Base-by-base conservation (phyloP, 768 basidiomycete genomes). In the Amanita fuliginea region DNA sequence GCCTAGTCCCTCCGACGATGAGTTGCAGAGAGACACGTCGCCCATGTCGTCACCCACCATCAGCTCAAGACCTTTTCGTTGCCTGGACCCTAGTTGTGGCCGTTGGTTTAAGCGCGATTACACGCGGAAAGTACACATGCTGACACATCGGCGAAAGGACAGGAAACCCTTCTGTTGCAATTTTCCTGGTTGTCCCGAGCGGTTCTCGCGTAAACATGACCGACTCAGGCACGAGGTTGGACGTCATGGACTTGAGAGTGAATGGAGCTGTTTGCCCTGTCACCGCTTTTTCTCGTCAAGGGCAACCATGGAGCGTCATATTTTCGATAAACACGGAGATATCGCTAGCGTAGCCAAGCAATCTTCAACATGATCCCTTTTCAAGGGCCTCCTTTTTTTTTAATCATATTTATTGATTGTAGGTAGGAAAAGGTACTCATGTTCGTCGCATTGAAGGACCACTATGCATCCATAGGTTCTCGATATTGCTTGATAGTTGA, bases 41-140 rank as follows among this genome's bases (percentile, higher is more conserved):
- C 32, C 33, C 3, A 21, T 26, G 19, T 33, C 33, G 9, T 50
- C 49, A 8, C 42, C 42, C 11, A 22, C 7, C 13, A 6, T 14
- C 11, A 11, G 39, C 16, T n/a, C 40, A 18, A 18, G 49, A 14
- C 51, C 51, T 9, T 51, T 39, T 34, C 51, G 39, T 26, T 51
- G 51, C 51, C 19, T 51, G n/a, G 45, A 45, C n/a, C 51, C 51
- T 14, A 33, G 8, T 18, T 51, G 51, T 16, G 51, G 46, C 33
- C 42, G 51, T 35, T 51, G 51, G 51, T 51, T 51, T n/a, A 51
- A 51, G 19, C 51, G 51, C 9, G 51, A 51, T 33, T 51, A 51
- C 22, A 51, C 51, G 34, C 51, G 51, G 7, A 51, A 51, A 33
- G 51, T 51, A 9, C 51, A 51, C 16, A 51, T 51, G 51, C 51